A percentile compares a stretch with the other conserved stretches of the same genome.
phyloP scores from a whole-genome alignment of 352 stramenopile genomes.

The Globisporangium cylindrosporum region DNA sequence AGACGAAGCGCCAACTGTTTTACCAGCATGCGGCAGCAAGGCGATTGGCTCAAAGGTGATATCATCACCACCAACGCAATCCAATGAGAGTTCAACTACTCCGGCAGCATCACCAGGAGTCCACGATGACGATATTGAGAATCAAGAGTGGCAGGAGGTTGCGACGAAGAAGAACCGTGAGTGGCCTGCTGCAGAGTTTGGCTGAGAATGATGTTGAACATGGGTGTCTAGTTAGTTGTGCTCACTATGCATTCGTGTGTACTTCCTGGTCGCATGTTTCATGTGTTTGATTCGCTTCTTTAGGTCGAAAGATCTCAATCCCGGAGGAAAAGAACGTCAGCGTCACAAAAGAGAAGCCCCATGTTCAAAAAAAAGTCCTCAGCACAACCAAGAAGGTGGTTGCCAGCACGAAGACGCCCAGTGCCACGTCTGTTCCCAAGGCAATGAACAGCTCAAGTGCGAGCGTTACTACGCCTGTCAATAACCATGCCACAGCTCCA shows the following conservation, averaged over 20 bases:
- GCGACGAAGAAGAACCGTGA: slow-evolving; percentile 29
- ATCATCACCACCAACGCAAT: not conserved
- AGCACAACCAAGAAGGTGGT: not conserved
- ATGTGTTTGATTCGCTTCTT: not conserved
- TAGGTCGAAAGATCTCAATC: slow-evolving; percentile 10
- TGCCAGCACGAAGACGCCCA: not conserved
- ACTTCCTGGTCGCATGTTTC: not conserved
- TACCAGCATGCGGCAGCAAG: not conserved
- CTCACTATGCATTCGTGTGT: not conserved
- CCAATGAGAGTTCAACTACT: not conserved
- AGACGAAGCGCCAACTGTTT: not conserved
- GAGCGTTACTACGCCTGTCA: not conserved
- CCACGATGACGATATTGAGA: not conserved
- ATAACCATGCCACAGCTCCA: not conserved
- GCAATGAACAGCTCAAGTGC: not conserved
- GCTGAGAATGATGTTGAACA: not conserved
- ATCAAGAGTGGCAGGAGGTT: slow-evolving; percentile 22
- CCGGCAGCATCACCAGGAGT: not conserved
- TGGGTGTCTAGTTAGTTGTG: not conserved
- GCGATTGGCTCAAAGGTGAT: not conserved
- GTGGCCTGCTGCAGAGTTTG: not conserved
- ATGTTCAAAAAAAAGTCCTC: not conserved
- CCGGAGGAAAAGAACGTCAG: not conserved
- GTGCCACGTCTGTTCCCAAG: not conserved
- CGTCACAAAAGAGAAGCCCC: not conserved